phyloP scores from a whole-genome alignment of 2,329 filamentous ascomycete genomes.

The Sporothrix pseudoabietina region DNA sequence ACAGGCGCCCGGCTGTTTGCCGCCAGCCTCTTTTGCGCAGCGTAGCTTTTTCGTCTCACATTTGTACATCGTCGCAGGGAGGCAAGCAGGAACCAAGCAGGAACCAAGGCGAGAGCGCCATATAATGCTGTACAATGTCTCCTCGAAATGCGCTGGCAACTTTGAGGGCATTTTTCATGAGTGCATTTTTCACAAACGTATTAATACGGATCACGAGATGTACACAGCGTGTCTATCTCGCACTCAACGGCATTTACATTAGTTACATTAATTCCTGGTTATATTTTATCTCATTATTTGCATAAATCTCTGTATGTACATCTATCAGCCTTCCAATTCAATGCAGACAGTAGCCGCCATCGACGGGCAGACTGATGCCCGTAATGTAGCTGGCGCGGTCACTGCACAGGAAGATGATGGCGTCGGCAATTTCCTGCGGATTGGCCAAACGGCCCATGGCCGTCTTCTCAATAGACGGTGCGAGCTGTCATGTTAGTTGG shows the following conservation, averaged over 20 bases:
- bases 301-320: neutral
- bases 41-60: conserved; percentile 19
- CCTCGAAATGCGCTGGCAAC: neutral
- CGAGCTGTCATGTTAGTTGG: neutral
- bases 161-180: neutral
- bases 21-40: neutral
- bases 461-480: conserved; percentile 18
- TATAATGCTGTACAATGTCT: neutral
- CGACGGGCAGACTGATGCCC: conserved; percentile 1
- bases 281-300: neutral
- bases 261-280: neutral
- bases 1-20: conserved; percentile 19
- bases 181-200: neutral
- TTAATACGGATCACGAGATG: neutral
- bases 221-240: no score
- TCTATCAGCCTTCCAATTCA: neutral
- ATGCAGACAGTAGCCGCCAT: conserved; percentile 7
- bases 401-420: conserved; percentile 12
- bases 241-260: neutral
- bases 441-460: conserved; percentile 18
- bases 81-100: no score
- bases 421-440: conserved; percentile 15
- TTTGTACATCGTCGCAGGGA: conserved; percentile 15
- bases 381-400: conserved; percentile 19
- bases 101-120: neutral